Percentiles rank a stretch among this genome's conserved stretches.
phyloP scores from a whole-genome alignment of 345 rosid genomes.

The Aurinia saxatilis region DNA sequence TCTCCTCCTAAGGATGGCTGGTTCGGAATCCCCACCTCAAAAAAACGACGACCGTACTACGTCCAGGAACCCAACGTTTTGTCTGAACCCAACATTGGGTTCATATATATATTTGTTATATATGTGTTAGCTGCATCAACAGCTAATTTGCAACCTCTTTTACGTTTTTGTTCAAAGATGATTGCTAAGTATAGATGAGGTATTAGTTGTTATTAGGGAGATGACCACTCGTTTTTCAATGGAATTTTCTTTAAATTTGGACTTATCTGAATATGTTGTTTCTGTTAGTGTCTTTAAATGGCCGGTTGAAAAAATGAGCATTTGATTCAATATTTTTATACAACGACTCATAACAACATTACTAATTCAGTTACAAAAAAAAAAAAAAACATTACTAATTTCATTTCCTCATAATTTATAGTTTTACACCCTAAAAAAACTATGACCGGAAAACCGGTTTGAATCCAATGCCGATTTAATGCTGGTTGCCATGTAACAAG shows the following conservation, averaged over 20 bases:
- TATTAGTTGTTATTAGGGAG: background rate
- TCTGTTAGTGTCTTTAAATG: background rate
- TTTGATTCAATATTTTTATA: background rate
- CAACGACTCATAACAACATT: too few species aligned
- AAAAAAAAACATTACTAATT: too few species aligned
- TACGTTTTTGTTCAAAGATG: background rate
- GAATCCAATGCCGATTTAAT: too few species aligned
- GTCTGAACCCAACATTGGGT: background rate
- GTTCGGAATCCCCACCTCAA: background rate
- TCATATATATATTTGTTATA: constrained; percentile 11
- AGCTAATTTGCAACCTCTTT: constrained; percentile 1
- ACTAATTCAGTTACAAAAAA: too few species aligned
- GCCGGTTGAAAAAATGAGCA: constrained; percentile 2
- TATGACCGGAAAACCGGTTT: too few species aligned
- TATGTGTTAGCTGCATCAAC: constrained; percentile 1
- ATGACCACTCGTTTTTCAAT: constrained; percentile 14
- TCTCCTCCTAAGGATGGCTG: background rate
- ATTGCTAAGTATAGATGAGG: constrained; percentile 16
- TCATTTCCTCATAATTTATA: too few species aligned
- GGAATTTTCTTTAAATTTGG: background rate
- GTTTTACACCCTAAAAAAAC: too few species aligned
- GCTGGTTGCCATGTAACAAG: too few species aligned
- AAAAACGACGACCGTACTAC: background rate
- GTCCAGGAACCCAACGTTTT: constrained; percentile 9
- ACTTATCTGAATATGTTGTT: background rate